Conservation (phyloP, 208 protist species). For the Blastocrithidia nonstop region DNA sequence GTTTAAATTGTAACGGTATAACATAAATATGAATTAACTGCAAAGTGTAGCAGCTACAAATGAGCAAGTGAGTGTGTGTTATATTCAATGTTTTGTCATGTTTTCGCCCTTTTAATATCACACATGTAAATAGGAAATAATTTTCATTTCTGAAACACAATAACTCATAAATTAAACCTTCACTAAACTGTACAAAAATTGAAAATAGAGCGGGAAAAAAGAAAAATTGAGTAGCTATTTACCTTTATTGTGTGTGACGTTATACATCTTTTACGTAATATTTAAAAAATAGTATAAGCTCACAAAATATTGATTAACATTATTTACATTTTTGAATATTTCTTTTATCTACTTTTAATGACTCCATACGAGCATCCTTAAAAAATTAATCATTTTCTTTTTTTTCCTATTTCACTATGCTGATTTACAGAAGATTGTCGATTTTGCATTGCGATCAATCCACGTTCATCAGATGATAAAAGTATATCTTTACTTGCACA, state of each 20-base stretch:
- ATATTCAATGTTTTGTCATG: no score
- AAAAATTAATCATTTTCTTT: neutral
- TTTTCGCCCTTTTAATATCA: no score
- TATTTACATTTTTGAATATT: no score
- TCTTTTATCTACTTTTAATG: no score
- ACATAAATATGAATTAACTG: no score
- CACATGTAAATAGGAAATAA: no score
- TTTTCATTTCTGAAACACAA: neutral
- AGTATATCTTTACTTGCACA: conserved; percentile 12
- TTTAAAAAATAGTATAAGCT: neutral
- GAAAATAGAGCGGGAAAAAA: conserved; percentile 6
- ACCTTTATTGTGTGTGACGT: neutral
- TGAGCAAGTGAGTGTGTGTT: no score
- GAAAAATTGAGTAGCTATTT: neutral
- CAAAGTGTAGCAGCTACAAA: no score
- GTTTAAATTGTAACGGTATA: neutral
- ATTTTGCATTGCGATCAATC: no score
- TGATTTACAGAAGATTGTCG: no score
- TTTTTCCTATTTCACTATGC: conserved; percentile 4
- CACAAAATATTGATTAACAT: neutral
- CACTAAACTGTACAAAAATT: neutral
- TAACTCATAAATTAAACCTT: neutral
- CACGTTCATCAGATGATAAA: no score
- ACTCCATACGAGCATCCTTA: no score
- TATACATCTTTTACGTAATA: neutral